phyloP scores from a whole-genome alignment of 805 yeast species.

The Zygotorulaspora danielsina region DNA sequence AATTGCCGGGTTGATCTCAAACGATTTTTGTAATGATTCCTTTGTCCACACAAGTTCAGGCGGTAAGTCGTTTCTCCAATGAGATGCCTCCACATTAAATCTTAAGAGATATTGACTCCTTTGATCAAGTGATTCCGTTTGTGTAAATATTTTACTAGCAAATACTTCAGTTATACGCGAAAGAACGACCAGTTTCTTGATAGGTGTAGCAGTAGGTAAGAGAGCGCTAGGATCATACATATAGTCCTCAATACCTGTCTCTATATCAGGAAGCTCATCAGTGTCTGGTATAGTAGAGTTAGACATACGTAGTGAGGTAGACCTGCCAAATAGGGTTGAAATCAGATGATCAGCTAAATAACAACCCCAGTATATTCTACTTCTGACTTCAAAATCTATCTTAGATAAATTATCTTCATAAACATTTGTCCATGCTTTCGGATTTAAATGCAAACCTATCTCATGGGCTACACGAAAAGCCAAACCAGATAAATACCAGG shows the following conservation, averaged over 20 bases:
- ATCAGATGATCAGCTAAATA: constrained; percentile 53
- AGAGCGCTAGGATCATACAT: constrained; percentile 26
- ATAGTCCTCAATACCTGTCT: constrained; percentile 48
- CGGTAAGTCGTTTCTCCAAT: constrained; percentile 45
- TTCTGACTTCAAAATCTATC: constrained; percentile 47
- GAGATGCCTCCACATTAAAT: constrained; percentile 41
- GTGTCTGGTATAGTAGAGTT: constrained; percentile 52
- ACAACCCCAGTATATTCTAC: constrained; percentile 55
- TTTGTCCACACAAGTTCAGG: constrained; percentile 42
- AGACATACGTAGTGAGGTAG: constrained; percentile 43
- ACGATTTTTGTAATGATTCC: constrained; percentile 30
- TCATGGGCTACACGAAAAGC: constrained; percentile 56
- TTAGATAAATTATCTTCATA: constrained; percentile 33
- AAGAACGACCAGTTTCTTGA: constrained; percentile 38
- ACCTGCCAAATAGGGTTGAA: constrained; percentile 49
- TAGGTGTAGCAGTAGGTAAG: constrained; percentile 12
- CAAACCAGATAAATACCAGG: constrained; percentile 53
- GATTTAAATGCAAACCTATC: constrained; percentile 51
- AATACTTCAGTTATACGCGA: constrained; percentile 25
- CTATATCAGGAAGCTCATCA: constrained; percentile 47
- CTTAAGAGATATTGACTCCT: constrained; percentile 34
- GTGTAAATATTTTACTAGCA: constrained; percentile 14
- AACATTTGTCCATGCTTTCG: constrained; percentile 44
- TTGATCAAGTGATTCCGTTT: constrained; percentile 26
- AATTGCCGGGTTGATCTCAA: constrained; percentile 44